phyloP scores from a whole-genome alignment of 2,329 filamentous ascomycete genomes.

The Chaetomiaceae sp. region DNA sequence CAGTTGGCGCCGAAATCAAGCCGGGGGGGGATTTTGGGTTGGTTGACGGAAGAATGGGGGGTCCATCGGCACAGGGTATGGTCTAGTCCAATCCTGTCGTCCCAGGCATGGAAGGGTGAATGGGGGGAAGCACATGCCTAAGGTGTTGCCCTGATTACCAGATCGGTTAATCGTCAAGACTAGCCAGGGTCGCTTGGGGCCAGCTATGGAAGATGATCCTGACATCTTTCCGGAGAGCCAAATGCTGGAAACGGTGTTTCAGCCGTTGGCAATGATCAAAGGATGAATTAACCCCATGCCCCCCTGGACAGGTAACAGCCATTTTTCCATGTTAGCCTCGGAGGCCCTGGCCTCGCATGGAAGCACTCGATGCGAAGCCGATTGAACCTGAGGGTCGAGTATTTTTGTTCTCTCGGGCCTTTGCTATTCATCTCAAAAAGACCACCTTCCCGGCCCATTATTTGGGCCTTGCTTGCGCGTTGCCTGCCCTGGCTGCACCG shows the following conservation, averaged over 20 bases:
- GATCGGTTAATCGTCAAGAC: slow-evolving; percentile 29
- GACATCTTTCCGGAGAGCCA: slow-evolving; percentile 28
- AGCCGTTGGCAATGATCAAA: slow-evolving; percentile 31
- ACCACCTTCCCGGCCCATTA: slow-evolving; percentile 1
- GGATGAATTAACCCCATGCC: slow-evolving; percentile 30
- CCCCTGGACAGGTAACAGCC: slow-evolving; percentile 22
- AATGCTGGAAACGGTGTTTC: slow-evolving; percentile 30
- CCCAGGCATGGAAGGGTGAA: slow-evolving; percentile 17
- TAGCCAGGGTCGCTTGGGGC: slow-evolving; percentile 11
- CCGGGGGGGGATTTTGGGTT: neutral
- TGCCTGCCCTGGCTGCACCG: slow-evolving; percentile 9
- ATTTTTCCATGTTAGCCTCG: slow-evolving; percentile 31
- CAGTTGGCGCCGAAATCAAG: slow-evolving; percentile 14
- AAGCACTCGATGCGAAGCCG: slow-evolving; percentile 17
- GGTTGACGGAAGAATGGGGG: slow-evolving; percentile 20
- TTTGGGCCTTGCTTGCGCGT: neutral
- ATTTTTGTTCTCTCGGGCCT: slow-evolving; percentile 11
- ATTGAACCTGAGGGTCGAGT: slow-evolving; percentile 10
- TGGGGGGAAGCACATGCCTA: slow-evolving; percentile 20
- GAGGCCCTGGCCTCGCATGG: slow-evolving; percentile 19
- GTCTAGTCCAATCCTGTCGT: slow-evolving; percentile 3
- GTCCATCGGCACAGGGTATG: neutral
- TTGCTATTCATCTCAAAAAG: slow-evolving; percentile 6
- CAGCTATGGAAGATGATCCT: slow-evolving; percentile 26
- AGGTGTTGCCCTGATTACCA: slow-evolving; percentile 21